Base-by-base conservation (phyloP, 345 rosid species). In the Boechera divaricarpa region DNA sequence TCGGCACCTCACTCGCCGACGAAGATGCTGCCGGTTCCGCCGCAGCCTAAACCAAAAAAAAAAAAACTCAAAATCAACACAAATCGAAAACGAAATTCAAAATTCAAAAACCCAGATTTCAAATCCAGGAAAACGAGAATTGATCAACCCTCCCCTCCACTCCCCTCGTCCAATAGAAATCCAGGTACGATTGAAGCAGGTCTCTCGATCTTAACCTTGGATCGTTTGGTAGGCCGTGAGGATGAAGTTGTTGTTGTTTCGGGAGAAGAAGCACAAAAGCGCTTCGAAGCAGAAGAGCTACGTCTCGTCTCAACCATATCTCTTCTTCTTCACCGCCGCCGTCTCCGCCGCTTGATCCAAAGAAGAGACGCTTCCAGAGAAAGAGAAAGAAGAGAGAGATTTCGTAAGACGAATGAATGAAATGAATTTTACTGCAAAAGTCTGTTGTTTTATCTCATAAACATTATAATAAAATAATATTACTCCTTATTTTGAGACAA, bases 281-380 rank as follows among this genome's bases (percentile, higher is more conserved):
- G 93, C 70, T 87, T 95, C 73, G 90, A 81, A 51, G 97, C 84
- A 15, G 93, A 85, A 33, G 93, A 85, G 82, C 97, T 91, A 35
- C 99, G 87, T 38, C 99, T 84, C 24, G 98, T 95, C 77, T 92
- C 98, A 15, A 95, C 99, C 99, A 95, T 95, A 47, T 58, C 75
- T n/a, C 41, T 36, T 35, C 28, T 29, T 31, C 32, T 51, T 70
- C 15, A 24, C 29, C 61, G 47, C 56, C 83, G 35, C 51, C 67
- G 32, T 56, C 65, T 45, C 62, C 70, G 69, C 72, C 85, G 74
- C 70, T 84, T 83, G 88, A 87, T 90, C 88, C 80, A 72, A 41
- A 76, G 16, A 52, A 65, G 70, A 81, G 67, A 64, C 69, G 72
- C 69, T 75, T 59, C 59, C n/a, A 38, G 56, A 53, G 53, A 42